A percentile compares a stretch with the other conserved stretches of the same genome.
Evolutionary conservation across 208 protist genomes (phyloP).

Genomic region (Acanthamoeba culbertsoni): DNA sequence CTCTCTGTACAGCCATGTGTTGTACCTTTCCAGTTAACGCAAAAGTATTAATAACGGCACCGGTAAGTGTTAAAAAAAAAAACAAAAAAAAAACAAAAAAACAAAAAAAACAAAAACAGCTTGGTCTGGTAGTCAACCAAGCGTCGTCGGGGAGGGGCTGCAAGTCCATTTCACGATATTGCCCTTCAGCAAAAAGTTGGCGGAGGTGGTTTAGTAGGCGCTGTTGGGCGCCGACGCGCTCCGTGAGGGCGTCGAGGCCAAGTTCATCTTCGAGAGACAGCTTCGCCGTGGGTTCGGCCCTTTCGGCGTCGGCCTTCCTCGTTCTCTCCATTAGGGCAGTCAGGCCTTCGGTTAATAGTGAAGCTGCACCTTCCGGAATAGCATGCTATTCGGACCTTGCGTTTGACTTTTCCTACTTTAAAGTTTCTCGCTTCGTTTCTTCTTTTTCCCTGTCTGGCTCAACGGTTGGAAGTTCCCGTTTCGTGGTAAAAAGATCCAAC

Average conservation of each 20-base stretch:
- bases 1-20: conserved; percentile 11
- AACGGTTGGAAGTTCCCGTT: too few species aligned
- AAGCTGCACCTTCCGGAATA: too few species aligned
- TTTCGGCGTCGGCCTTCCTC: not conserved
- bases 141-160: not conserved
- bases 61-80: not conserved
- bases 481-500: too few species aligned
- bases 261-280: not conserved
- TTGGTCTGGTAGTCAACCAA: not conserved
- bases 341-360: not conserved
- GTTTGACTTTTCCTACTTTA: too few species aligned
- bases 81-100: not conserved
- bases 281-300: not conserved
- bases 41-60: not conserved
- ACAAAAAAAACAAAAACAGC: not conserved
- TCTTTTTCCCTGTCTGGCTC: too few species aligned
- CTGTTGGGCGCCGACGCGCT: not conserved
- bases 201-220: not conserved
- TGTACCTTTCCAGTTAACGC: not conserved
- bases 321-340: not conserved
- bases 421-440: too few species aligned
- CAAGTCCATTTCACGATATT: conserved; percentile 32
- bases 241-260: not conserved
- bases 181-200: conserved; percentile 19
- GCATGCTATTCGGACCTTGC: too few species aligned